These are phyloP conservation scores for Coprinopsis cinerea DNA, from an alignment of 768 basidiomycete genomes.

Conservation along the genomic window DNA sequence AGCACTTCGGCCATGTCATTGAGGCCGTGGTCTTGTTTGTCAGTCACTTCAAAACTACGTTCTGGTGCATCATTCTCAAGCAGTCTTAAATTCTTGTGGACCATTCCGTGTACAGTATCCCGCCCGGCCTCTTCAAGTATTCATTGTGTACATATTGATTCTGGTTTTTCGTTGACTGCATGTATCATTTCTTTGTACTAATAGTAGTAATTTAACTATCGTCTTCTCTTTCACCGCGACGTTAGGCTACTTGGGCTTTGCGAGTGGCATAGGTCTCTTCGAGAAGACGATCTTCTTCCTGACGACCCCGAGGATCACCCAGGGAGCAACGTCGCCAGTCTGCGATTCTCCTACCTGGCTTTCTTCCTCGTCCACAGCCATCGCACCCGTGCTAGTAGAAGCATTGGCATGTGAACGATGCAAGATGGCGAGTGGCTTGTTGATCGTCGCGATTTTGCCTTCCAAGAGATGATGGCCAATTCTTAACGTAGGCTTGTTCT, in stretches of 20 bases:
- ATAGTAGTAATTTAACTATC: not conserved
- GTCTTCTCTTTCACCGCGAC: constrained; percentile 29
- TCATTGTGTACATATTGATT: not conserved
- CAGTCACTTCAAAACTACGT: no score
- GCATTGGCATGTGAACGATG: constrained; percentile 27
- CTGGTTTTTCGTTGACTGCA: constrained; percentile 3
- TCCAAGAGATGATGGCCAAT: constrained; percentile 92
- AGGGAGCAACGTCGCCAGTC: constrained; percentile 25
- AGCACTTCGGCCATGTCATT: no score
- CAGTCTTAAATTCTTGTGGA: not conserved
- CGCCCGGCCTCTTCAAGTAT: not conserved
- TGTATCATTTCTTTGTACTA: constrained; percentile 5
- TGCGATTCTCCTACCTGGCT: not conserved
- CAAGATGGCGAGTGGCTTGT: constrained; percentile 81
- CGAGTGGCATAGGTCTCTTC: constrained; percentile 71
- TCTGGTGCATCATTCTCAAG: not conserved
- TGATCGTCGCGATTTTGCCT: constrained; percentile 68
- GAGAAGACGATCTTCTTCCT: constrained; percentile 81
- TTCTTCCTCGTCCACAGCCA: constrained; percentile 18
- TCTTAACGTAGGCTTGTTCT: constrained; percentile 74
- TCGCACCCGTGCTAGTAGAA: constrained; percentile 3
- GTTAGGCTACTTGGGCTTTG: not conserved
- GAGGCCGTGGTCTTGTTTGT: no score
- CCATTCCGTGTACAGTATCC: not conserved
- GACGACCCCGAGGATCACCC: constrained; percentile 66